Conservation (phyloP, 1,139 yeast species). For the Yamadazyma triangularis region DNA sequence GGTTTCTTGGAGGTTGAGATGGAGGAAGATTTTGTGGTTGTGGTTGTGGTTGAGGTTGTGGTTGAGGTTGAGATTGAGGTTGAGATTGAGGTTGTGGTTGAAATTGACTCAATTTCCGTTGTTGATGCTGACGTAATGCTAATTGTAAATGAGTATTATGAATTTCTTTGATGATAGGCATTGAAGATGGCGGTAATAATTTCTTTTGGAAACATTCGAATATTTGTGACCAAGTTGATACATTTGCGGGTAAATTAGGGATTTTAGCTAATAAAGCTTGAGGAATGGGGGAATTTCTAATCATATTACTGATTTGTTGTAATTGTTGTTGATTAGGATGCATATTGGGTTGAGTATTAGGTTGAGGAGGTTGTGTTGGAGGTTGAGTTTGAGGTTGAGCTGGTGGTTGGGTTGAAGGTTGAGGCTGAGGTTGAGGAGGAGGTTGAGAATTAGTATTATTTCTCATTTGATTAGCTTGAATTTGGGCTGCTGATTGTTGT, state of each 20-base stretch:
- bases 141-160: slow-evolving; percentile 51
- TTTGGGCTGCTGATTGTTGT: slow-evolving; percentile 38
- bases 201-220: slow-evolving; percentile 64
- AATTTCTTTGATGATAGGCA: slow-evolving; percentile 56
- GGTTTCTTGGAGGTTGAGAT: no score
- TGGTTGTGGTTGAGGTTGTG: slow-evolving; percentile 12
- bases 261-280: slow-evolving; percentile 63
- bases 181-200: slow-evolving; percentile 49
- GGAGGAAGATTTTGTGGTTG: no score
- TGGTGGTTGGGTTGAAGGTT: slow-evolving; percentile 2
- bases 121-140: slow-evolving; percentile 33
- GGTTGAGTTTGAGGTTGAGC: slow-evolving; percentile 4
- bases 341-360: slow-evolving; percentile 2
- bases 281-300: slow-evolving; percentile 65
- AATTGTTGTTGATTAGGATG: slow-evolving; percentile 21
- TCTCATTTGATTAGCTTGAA: slow-evolving; percentile 22
- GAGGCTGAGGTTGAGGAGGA: slow-evolving; percentile 6
- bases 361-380: slow-evolving; percentile 6
- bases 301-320: slow-evolving; percentile 34
- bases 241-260: slow-evolving; percentile 79
- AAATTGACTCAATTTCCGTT: slow-evolving; percentile 17
- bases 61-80: slow-evolving; percentile 13
- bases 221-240: slow-evolving; percentile 79
- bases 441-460: slow-evolving; percentile 4
- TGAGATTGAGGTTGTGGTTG: slow-evolving; percentile 15